phyloP scores from a whole-genome alignment of 129 eudicot species.

The Smallanthus sonchifolius region DNA sequence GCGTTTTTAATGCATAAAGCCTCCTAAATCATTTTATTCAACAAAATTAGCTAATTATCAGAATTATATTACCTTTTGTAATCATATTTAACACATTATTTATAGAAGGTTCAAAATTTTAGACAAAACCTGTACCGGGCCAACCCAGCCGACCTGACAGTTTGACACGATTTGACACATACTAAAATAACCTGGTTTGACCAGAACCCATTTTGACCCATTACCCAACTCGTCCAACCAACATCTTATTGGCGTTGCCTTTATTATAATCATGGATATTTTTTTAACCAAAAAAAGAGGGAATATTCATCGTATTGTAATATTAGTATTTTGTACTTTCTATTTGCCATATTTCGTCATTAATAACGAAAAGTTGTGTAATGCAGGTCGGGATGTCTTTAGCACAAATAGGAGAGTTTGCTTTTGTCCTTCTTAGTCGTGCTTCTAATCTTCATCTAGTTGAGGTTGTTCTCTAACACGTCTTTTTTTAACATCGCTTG shows the following conservation, averaged over 20 bases:
- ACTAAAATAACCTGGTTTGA: neutral
- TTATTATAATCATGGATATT: neutral
- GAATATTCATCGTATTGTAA: neutral
- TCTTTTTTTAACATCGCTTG: neutral
- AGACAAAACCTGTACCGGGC: neutral
- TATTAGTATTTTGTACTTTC: neutral
- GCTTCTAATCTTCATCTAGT: conserved; percentile 98
- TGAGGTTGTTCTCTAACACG: conserved; percentile 51
- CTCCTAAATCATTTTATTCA: neutral
- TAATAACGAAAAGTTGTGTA: neutral
- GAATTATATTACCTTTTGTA: neutral
- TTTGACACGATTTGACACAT: neutral
- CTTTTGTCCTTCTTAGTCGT: conserved; percentile 96
- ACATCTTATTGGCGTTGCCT: neutral
- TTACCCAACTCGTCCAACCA: neutral
- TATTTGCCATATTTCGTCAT: neutral
- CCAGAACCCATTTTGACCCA: neutral
- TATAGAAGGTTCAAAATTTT: neutral
- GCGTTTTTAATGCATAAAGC: neutral
- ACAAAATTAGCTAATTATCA: neutral
- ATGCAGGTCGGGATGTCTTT: conserved; percentile 96
- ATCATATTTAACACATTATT: neutral
- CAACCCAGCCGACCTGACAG: neutral
- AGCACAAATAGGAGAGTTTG: conserved; percentile 98
- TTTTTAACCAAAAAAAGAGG: neutral